phyloP scores from a whole-genome alignment of 2,329 filamentous ascomycete genomes.

The Colletotrichum simmondsii region DNA sequence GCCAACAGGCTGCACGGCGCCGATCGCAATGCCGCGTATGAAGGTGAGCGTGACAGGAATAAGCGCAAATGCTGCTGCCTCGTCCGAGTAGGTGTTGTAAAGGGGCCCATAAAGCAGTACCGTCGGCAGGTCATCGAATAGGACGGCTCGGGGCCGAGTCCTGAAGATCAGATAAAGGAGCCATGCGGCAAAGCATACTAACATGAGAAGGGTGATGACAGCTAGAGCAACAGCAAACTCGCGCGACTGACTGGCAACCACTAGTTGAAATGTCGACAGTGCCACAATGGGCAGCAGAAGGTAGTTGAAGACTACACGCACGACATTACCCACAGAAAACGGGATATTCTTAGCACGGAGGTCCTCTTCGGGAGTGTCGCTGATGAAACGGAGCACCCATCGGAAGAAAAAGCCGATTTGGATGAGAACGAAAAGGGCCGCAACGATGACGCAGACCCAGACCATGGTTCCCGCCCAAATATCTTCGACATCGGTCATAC shows the following conservation, averaged over 20 bases:
- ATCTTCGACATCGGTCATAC: constrained; percentile 80
- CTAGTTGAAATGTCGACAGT: constrained; percentile 90
- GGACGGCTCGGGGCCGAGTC: constrained; percentile 83
- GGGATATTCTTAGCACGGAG: constrained; percentile 91
- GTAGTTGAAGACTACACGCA: constrained; percentile 92
- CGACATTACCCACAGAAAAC: constrained; percentile 81
- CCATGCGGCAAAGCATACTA: constrained; percentile 81
- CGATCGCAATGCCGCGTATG: constrained; percentile 88
- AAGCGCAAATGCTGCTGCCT: constrained; percentile 88
- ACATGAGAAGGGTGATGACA: constrained; percentile 76
- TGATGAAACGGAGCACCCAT: constrained; percentile 79
- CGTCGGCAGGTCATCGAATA: constrained; percentile 94
- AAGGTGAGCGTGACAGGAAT: constrained; percentile 88
- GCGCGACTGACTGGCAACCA: constrained; percentile 76
- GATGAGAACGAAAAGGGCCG: constrained; percentile 72
- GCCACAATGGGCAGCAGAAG: constrained; percentile 89
- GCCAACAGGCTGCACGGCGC: constrained; percentile 90
- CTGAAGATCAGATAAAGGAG: constrained; percentile 83
- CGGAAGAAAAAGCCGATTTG: constrained; percentile 82
- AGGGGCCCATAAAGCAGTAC: constrained; percentile 91
- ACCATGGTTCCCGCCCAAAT: constrained; percentile 96
- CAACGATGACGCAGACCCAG: constrained; percentile 85
- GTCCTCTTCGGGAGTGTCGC: constrained; percentile 83
- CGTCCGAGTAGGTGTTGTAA: constrained; percentile 97
- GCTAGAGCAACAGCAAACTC: constrained; percentile 79